Evolutionary conservation across 768 basidiomycete species (phyloP).

Genomic region (Clavulina sp.): DNA sequence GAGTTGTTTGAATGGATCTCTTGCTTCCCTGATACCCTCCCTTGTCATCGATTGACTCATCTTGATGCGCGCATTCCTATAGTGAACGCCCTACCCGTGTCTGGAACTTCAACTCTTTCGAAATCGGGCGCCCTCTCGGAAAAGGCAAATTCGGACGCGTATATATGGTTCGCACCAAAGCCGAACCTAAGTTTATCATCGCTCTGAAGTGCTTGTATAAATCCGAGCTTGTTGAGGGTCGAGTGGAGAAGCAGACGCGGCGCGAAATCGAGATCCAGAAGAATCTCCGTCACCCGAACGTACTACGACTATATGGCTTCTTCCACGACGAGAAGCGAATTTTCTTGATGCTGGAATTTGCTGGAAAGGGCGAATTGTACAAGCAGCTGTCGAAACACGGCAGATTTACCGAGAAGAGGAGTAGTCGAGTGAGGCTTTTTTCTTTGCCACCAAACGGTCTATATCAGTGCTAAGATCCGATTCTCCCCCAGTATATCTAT

Average conservation of each 20-base stretch:
- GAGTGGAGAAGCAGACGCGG: conserved; percentile 92
- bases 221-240: conserved; percentile 78
- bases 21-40: background rate
- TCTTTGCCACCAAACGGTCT: background rate
- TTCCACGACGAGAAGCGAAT: conserved; percentile 98
- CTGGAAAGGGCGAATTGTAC: conserved; percentile 92
- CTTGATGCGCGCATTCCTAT: conserved; percentile 8
- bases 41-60: conserved; percentile 9
- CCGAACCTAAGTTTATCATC: conserved; percentile 76
- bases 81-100: conserved; percentile 62
- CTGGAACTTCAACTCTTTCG: conserved; percentile 73
- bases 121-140: conserved; percentile 91
- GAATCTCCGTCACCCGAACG: conserved; percentile 86
- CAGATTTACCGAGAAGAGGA: conserved; percentile 74
- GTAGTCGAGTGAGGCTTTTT: conserved; percentile 30
- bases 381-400: conserved; percentile 81
- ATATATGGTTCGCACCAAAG: conserved; percentile 92
- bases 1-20: conserved; percentile 25
- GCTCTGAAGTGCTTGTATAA: conserved; percentile 96
- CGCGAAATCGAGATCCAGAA: conserved; percentile 98
- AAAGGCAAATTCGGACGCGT: conserved; percentile 99
- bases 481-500: conserved; percentile 53
- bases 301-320: conserved; percentile 87
- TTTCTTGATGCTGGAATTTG: conserved; percentile 96
- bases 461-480: background rate